Percentiles rank a stretch among this genome's conserved stretches.
phyloP scores from a whole-genome alignment of 495 filamentous ascomycete species.

The Hyaloscypha bicolor region DNA sequence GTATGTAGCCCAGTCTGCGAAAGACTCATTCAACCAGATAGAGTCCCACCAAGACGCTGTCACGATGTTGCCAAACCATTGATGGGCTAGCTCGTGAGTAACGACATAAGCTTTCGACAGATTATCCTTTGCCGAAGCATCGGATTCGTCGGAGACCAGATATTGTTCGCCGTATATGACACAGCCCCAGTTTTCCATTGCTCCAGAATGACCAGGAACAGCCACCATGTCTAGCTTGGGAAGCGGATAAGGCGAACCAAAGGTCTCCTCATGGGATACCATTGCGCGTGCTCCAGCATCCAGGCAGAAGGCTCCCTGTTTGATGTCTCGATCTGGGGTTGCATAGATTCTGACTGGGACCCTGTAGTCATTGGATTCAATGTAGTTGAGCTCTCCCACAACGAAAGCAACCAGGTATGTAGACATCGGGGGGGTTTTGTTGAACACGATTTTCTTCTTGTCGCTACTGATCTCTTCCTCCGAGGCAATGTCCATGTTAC shows the following conservation, averaged over 20 bases:
- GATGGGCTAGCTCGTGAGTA: conserved; percentile 31
- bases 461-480: conserved; percentile 45
- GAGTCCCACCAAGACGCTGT: conserved; percentile 29
- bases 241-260: conserved; percentile 19
- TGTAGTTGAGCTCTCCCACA: conserved; percentile 65
- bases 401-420: conserved; percentile 72
- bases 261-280: conserved; percentile 52
- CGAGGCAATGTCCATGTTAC: conserved; percentile 68
- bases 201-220: conserved; percentile 18
- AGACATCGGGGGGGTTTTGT: conserved; percentile 67
- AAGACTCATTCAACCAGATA: conserved; percentile 37
- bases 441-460: conserved; percentile 68
- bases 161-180: conserved; percentile 11
- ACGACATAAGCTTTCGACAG: not conserved
- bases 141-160: conserved; percentile 9
- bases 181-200: conserved; percentile 34
- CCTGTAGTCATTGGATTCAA: conserved; percentile 66
- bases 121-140: conserved; percentile 1
- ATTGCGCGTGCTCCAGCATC: conserved; percentile 44
- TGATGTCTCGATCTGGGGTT: conserved; percentile 64
- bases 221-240: conserved; percentile 30
- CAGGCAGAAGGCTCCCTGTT: conserved; percentile 66
- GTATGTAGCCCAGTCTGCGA: conserved; percentile 22
- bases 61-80: conserved; percentile 34
- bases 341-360: conserved; percentile 67